Evolutionary conservation across 1,139 yeast species (phyloP), one percentile per base, ranked within the genome.

Genomic region (Pichia sp.): DNA sequence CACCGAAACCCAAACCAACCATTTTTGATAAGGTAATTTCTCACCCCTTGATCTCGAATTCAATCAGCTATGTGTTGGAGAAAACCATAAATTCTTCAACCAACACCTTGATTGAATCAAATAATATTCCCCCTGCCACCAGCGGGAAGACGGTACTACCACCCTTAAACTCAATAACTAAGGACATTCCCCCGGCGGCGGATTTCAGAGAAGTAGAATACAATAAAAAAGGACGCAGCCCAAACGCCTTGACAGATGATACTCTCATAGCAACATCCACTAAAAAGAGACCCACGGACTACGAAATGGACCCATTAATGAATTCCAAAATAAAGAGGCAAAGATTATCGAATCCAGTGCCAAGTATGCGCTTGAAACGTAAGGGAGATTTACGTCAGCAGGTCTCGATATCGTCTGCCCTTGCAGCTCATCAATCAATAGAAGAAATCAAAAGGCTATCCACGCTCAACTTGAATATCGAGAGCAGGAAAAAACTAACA

Each of bases 1-100:
- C 32, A 18, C 3, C 20, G 3, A n/a, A 12, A 5, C 28, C 18
- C 5, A 23, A 25, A 9, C 34, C 45, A 3, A 51, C 59, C 6
- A 50, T 58, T 12, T 42, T 58, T 17, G 58, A 55, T 33, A 57
- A 56, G 39, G 55, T 58, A 26, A 53, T 59, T 3, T 48, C 60
- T 0, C 57, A 57, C 40, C 62, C 62, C 2, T 35, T 58, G 6
- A 58, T 58, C 2, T 54, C 61, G 4, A 50, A 49, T 29, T 56
- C 62, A 1, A 56, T 58, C 37, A 55, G 48, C 34, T 57, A 53
- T 33, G 58, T 58, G 47, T 41, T 58, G 26, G 61, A 58, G 38
- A 56, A 52, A 30, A 56, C 59, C 2, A 52, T 56, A 8, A 42
- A 48, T 23, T 42, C 52, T 11, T 52, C 59, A 5, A 51, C 45